phyloP scores from a whole-genome alignment of 805 yeast species.

The Candida ficus region DNA sequence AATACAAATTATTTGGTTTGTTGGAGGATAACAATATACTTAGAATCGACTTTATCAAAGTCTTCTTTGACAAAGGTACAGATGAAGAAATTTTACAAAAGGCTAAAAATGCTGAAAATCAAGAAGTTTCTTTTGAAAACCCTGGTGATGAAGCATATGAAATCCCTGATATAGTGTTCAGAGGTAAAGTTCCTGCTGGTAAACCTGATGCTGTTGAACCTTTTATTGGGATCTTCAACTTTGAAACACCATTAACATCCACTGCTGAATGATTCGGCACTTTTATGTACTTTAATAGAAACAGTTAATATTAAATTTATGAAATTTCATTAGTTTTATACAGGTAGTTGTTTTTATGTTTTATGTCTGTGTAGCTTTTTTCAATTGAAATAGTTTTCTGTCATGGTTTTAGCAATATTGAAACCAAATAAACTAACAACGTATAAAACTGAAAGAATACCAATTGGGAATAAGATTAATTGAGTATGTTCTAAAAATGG shows the following conservation, averaged over 20 bases:
- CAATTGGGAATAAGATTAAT: conserved; percentile 58
- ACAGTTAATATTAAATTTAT: no score
- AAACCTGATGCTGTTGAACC: conserved; percentile 48
- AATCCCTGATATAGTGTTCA: conserved; percentile 42
- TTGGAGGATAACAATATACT: conserved; percentile 41
- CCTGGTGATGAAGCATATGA: conserved; percentile 35
- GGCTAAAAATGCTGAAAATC: conserved; percentile 11
- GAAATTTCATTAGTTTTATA: no score
- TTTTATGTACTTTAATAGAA: no score
- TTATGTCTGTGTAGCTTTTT: background rate
- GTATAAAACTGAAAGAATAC: conserved; percentile 53
- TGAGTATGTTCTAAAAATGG: conserved; percentile 65
- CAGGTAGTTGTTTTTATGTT: no score
- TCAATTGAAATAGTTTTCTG: conserved; percentile 24
- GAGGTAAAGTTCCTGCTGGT: conserved; percentile 49
- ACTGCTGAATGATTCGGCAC: background rate
- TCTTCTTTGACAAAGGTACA: conserved; percentile 25
- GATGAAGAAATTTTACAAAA: conserved; percentile 7
- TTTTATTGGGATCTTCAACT: conserved; percentile 49
- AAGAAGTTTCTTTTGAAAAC: conserved; percentile 20
- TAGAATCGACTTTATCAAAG: conserved; percentile 47
- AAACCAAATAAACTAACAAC: conserved; percentile 58
- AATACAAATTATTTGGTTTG: conserved; percentile 44
- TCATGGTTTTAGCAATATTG: conserved; percentile 68
- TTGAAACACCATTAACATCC: conserved; percentile 29